Evolutionary conservation across 768 basidiomycete species (phyloP).

Genomic region (Favolaschia claudopus): DNA sequence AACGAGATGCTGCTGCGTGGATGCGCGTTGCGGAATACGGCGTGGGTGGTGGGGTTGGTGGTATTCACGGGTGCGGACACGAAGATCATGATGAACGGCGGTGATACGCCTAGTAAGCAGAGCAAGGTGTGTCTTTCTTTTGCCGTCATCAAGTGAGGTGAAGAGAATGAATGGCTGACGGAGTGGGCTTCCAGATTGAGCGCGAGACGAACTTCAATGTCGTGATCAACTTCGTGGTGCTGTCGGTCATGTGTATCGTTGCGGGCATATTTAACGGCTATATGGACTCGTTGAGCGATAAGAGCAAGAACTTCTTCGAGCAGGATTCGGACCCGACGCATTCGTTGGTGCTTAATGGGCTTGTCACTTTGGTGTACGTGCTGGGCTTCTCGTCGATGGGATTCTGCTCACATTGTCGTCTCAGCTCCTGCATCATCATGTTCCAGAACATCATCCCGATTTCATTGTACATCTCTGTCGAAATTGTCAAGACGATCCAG

Average conservation of each 20-base stretch:
- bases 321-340: constrained; percentile 65
- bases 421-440: constrained; percentile 89
- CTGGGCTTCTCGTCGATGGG: constrained; percentile 5
- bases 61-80: constrained; percentile 93
- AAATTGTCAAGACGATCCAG: constrained; percentile 97
- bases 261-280: constrained; percentile 82
- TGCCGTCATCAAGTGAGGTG: no score
- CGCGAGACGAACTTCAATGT: constrained; percentile 99
- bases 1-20: constrained; percentile 94
- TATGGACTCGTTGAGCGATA: constrained; percentile 63
- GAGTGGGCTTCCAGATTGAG: constrained; percentile 65
- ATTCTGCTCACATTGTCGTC: not conserved
- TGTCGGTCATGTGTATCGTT: constrained; percentile 78
- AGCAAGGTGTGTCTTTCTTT: constrained; percentile 57
- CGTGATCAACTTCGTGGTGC: constrained; percentile 86
- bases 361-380: constrained; percentile 92
- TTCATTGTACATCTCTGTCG: constrained; percentile 96
- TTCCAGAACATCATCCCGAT: constrained; percentile 99
- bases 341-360: constrained; percentile 70
- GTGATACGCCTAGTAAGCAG: constrained; percentile 94
- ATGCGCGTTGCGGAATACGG: constrained; percentile 87
- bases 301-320: constrained; percentile 81
- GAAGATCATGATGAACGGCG: constrained; percentile 92
- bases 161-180: not conserved
- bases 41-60: constrained; percentile 94